Evolutionary conservation across 148 eudicot species (phyloP).

Genomic region (Rheum nobile): DNA sequence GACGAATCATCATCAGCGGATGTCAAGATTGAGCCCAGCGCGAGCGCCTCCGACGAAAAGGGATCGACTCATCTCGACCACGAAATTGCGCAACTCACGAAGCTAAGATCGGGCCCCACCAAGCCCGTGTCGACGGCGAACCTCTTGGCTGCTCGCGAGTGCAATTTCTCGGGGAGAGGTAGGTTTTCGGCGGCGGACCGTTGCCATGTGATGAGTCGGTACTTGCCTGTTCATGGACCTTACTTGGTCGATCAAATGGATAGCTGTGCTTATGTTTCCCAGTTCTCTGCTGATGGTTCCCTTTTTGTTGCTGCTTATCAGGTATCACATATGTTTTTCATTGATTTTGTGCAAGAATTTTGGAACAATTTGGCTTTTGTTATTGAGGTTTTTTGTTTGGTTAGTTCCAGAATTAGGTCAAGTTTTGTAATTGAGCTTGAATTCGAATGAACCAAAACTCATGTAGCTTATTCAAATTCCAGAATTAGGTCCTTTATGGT

Average conservation of each 20-base stretch:
- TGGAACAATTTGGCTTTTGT: background rate
- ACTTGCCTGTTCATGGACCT: conserved; percentile 71
- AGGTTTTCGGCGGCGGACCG: conserved; percentile 55
- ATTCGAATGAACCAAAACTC: too few relatives aligned
- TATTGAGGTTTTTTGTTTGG: background rate
- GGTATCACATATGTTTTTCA: conserved; percentile 24
- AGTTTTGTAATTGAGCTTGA: too few relatives aligned
- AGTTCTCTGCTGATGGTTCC: conserved; percentile 77
- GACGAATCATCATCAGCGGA: background rate
- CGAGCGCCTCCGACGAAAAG: background rate
- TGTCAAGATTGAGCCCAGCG: background rate
- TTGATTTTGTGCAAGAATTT: background rate
- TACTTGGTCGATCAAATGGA: conserved; percentile 48
- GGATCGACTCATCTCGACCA: conserved; percentile 29
- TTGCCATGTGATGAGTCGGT: conserved; percentile 54
- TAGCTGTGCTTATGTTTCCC: conserved; percentile 72
- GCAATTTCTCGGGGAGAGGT: conserved; percentile 60
- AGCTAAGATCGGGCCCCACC: conserved; percentile 56
- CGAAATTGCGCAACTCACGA: conserved; percentile 72
- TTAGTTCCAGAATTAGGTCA: background rate
- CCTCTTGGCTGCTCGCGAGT: conserved; percentile 77
- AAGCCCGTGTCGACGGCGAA: conserved; percentile 39
- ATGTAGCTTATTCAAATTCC: background rate
- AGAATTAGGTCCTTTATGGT: background rate
- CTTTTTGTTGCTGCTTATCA: conserved; percentile 82